Base-by-base conservation (phyloP, 805 yeast species). In the Candida pini region DNA sequence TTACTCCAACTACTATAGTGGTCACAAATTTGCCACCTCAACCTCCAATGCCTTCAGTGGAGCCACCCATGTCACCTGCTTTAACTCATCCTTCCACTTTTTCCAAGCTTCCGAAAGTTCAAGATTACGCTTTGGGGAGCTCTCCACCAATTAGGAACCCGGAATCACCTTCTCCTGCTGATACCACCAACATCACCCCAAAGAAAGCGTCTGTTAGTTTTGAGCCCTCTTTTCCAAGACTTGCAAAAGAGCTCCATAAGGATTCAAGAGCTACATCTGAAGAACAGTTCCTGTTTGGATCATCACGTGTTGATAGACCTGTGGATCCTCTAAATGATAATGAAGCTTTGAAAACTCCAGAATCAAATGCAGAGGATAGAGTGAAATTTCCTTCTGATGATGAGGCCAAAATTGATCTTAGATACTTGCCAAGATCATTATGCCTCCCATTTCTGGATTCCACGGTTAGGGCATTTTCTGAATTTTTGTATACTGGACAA, bases 401-500 rank as follows among this genome's bases (percentile, higher is more conserved):
- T 2, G 42, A 41, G 6, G 45, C 47, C 5, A 23, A 13, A 10
- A 35, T 80, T 58, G 87, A 80, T 45, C 78, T 85, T 5, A 56
- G 80, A 23, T 63, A 75, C 36, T 67, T 80, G 24, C 92, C 94
- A 12, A 65, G 94, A 40, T 68, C 76, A 13, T 52, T 84, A 18
- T 82, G 78, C 44, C 53, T 84, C 43, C 92, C 94, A 4, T 81
- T 78, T 58, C 54, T 77, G 3, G 75, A 80, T 1, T 53, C 62
- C 1, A 72, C 86, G 0, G 73, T 81, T 12, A 68, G 68, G 36
- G 87, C 87, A 3, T 71, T 82, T 43, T 64, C 79, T 18, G 92
- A 83, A 50, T 84, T 76, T 53, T 63, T 84, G 36, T 81, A 79
- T 48, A 83, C 89, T 5, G 94, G 92, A 1, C 88, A 82, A 54